Evolutionary conservation across 2,329 filamentous ascomycete species (phyloP), one percentile per base, ranked within the genome.

Genomic region (Sarocladiaceae sp.): DNA sequence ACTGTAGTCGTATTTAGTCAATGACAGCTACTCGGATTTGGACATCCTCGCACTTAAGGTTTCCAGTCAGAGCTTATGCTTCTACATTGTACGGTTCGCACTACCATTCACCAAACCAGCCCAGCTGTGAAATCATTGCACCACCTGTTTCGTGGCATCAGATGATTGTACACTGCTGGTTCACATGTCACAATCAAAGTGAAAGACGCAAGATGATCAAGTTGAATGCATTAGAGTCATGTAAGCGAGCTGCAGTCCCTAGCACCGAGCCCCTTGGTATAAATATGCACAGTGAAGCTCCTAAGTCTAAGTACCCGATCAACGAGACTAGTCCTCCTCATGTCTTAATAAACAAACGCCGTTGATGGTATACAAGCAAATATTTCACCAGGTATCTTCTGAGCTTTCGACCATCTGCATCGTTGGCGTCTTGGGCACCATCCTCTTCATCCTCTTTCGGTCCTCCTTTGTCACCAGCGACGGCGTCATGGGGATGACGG

Each of bases 401-500:
- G 70, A 67, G 52, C 69, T 76, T 64, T 67, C 64, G 6, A 85
- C 81, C 75, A 83, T 73, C 54, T 78, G 69, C 57, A 76, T 52
- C 0, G 78, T 77, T 3, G 80, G 80, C 42, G 77, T 81, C 66
- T 80, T 79, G 47, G 77, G 78, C 52, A 80, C 72, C 58, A 80
- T 63, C 58, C 73, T 79, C 69, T 71, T 78, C 72, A 80, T 81
- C 58, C 75, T 70, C 72, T 83, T 88, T 21, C 84, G 67, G 57
- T 90, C 85, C 49, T 78, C 76, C 61, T 73, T 79, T 19, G 80
- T 87, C 13, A 87, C 80, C 37, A 91, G 65, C 16, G 78, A 79
- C n/a, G 86, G 85, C 23, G 86, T 89, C 40, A 90, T 78, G 1
- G 86, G 86, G 42, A 88, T 74, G 39, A 86, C 70, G 1, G 85